Conservation (phyloP, 441 rosid species). For the Gossypium trilobum region DNA sequence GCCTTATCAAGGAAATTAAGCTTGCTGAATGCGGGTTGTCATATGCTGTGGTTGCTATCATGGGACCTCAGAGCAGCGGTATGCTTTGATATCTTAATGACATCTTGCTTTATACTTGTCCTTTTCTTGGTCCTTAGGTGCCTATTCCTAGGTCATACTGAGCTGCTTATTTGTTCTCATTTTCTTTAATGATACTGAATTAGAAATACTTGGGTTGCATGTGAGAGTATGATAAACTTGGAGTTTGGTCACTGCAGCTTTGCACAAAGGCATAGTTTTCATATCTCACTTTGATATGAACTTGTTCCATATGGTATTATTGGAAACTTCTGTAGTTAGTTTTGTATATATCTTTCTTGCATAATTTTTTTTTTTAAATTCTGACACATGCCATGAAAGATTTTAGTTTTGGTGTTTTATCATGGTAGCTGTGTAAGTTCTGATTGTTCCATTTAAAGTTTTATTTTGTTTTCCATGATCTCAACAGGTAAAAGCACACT, state of each 20-base stretch:
- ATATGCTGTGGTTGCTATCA: conserved; percentile 89
- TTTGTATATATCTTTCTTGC: background rate
- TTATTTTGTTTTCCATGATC: conserved; percentile 20
- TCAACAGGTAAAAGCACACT: conserved; percentile 92
- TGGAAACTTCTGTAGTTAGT: background rate
- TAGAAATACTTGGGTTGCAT: background rate
- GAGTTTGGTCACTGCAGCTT: background rate
- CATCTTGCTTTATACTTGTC: background rate
- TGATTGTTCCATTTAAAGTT: conserved; percentile 7
- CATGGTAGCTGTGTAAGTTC: background rate
- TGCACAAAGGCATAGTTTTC: background rate
- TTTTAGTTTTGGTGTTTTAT: background rate
- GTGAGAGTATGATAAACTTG: background rate
- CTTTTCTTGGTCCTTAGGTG: background rate
- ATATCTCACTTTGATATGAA: background rate
- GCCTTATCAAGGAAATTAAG: conserved; percentile 64
- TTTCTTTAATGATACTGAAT: background rate
- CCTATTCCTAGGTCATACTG: background rate
- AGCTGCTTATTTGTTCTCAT: background rate
- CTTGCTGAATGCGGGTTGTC: conserved; percentile 82
- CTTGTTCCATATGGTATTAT: background rate
- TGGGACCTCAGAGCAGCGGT: conserved; percentile 99
- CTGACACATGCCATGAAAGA: background rate
- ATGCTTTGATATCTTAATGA: conserved; percentile 22
- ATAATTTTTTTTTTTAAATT: background rate